Percentiles rank a stretch among this genome's conserved stretches.
Conservation (phyloP, 1,139 yeast genomes). For the Sugiyamaella xylanicola region DNA sequence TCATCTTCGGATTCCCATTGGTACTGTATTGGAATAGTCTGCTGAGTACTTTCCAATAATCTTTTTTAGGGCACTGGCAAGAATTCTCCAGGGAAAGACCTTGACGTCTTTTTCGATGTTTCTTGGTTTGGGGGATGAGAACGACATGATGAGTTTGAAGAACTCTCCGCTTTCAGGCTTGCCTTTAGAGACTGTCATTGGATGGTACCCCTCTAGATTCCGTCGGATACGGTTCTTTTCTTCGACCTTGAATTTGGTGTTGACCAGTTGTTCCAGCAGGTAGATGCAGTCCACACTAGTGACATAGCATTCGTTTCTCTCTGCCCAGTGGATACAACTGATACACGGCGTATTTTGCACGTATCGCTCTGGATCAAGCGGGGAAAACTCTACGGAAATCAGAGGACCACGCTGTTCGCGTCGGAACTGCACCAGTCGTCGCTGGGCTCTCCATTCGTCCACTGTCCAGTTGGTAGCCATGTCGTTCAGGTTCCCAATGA, state of each 20-base stretch:
- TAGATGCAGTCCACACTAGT: constrained; percentile 68
- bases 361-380: constrained; percentile 40
- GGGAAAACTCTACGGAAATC: constrained; percentile 40
- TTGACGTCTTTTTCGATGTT: constrained; percentile 74
- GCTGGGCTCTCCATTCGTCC: constrained; percentile 39
- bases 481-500: constrained; percentile 42
- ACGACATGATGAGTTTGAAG: constrained; percentile 63
- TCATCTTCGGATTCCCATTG: constrained; percentile 15
- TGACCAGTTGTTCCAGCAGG: constrained; percentile 59
- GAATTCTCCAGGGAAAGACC: constrained; percentile 62
- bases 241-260: constrained; percentile 60
- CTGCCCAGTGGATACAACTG: constrained; percentile 66
- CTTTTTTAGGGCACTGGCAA: constrained; percentile 58
- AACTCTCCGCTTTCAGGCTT: constrained; percentile 51
- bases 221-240: constrained; percentile 73
- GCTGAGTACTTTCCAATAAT: constrained; percentile 62
- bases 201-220: constrained; percentile 66
- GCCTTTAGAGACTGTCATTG: constrained; percentile 58
- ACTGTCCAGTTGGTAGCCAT: constrained; percentile 42
- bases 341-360: constrained; percentile 43
- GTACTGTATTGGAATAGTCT: constrained; percentile 30
- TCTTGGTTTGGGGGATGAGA: constrained; percentile 67
- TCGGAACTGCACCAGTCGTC: constrained; percentile 43
- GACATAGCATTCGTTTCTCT: constrained; percentile 53
- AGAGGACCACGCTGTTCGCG: constrained; percentile 43